Base-by-base conservation (phyloP, 2,329 filamentous ascomycete species). In the Ophiosphaerella korrae region DNA sequence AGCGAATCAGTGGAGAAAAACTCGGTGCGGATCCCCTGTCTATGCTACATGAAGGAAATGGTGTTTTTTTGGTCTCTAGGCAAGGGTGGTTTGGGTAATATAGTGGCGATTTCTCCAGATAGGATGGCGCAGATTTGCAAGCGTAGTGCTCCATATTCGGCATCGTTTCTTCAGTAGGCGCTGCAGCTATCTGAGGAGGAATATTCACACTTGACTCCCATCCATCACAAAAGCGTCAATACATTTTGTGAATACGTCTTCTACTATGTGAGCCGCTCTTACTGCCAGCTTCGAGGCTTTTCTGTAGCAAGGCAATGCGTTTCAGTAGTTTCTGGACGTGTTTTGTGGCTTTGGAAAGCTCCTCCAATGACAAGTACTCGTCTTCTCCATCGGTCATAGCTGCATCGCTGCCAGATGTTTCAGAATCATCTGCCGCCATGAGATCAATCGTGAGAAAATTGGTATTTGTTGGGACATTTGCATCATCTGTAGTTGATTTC, bases 321-420 rank as follows among this genome's bases (percentile, higher is more conserved):
- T 52, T 55, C 14, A 68, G 34, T 2, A 70, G 50, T 41, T 52
- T 58, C 35, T 60, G 59, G 5, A 66, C 58, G 38, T 67, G 65
- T 35, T 45, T 45, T 7, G 57, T 56, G 33, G 64, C 67, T 48
- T 54, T 56, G 7, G 53, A 32, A 13, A 70, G 53, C 7, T 68
- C 64, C n/a, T 62, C 52, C 4, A 49, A 14, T 1, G 63, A 62
- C 5, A 70, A 26, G 7, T 45, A 50, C 11, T 59, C 53, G 5
- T 51, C 60, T 16, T 62, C 62, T 26, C 62, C 60, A 9, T 60
- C 62, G 3, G 54, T 58, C 8, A 50, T 36, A 1, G 53, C 59
- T 1, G 48, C 47, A 11, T 70, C 65, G 38, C 55, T 64, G 3
- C 62, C 64, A 13, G 57, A 61, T 3, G 50, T 57, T 11, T 61